Percentiles rank a stretch among this genome's conserved stretches.
phyloP scores from a whole-genome alignment of 805 yeast species.

The Monosporozyma unispora region DNA sequence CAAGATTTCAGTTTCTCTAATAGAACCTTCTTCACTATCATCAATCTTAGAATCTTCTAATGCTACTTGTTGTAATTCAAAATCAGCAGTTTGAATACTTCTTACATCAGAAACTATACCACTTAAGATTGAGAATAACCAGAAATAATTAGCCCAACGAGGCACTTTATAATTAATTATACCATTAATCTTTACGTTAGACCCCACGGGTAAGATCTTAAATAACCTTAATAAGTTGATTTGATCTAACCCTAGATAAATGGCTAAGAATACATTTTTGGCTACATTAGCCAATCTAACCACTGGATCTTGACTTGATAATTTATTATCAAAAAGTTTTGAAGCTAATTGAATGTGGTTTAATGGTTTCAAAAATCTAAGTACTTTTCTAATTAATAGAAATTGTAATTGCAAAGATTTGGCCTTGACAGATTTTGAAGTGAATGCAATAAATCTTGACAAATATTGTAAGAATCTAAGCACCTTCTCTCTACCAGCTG shows the following conservation, averaged over 20 bases:
- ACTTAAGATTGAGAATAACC: constrained; percentile 65
- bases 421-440: constrained; percentile 36
- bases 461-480: constrained; percentile 61
- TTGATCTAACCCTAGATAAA: constrained; percentile 56
- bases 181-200: constrained; percentile 19
- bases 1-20: neutral
- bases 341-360: constrained; percentile 62
- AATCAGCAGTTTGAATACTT: constrained; percentile 37
- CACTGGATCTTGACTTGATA: constrained; percentile 41
- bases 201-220: constrained; percentile 39
- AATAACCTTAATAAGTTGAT: constrained; percentile 44
- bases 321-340: constrained; percentile 58
- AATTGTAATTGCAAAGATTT: constrained; percentile 53
- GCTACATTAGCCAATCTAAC: constrained; percentile 28
- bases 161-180: constrained; percentile 43
- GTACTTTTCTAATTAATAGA: constrained; percentile 66
- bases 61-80: neutral
- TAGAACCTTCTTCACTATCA: constrained; percentile 23
- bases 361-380: constrained; percentile 78
- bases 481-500: constrained; percentile 68
- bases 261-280: constrained; percentile 53
- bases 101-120: constrained; percentile 54
- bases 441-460: constrained; percentile 61
- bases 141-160: constrained; percentile 56
- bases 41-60: neutral